phyloP scores from a whole-genome alignment of 169 alveolate species.

The Plasmodium falciparum region DNA sequence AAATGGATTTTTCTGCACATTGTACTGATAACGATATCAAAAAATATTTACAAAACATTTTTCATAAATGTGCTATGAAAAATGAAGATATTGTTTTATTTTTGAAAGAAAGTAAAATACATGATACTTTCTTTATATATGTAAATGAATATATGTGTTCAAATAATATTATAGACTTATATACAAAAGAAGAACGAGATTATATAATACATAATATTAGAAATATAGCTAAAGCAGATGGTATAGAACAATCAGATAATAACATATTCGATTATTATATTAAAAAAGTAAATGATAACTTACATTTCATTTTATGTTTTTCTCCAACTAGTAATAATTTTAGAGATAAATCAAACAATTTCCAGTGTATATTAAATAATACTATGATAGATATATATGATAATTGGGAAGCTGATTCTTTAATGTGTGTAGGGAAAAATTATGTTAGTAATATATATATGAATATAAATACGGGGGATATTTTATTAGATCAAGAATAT shows the following conservation, averaged over 20 bases:
- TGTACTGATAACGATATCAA: slow-evolving; percentile 63
- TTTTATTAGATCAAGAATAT: slow-evolving; percentile 11
- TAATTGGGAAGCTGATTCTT: slow-evolving; percentile 71
- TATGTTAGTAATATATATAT: slow-evolving; percentile 53
- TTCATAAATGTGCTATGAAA: slow-evolving; percentile 92
- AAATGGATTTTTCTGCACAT: slow-evolving; percentile 74
- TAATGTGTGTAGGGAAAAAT: slow-evolving; percentile 52
- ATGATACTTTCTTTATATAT: slow-evolving; percentile 82
- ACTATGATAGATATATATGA: slow-evolving; percentile 76
- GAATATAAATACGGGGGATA: slow-evolving; percentile 53
- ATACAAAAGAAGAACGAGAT: slow-evolving; percentile 80
- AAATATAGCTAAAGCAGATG: slow-evolving; percentile 93
- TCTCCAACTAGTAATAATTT: slow-evolving; percentile 95
- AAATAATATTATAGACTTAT: slow-evolving; percentile 81
- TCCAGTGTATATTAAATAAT: slow-evolving; percentile 81
- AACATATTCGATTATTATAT: slow-evolving; percentile 95
- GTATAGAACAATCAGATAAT: slow-evolving; percentile 92
- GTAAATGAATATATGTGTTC: slow-evolving; percentile 83
- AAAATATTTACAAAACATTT: slow-evolving; percentile 81
- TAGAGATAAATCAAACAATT: slow-evolving; percentile 81
- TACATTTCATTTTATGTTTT: slow-evolving; percentile 96
- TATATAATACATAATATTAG: slow-evolving; percentile 81
- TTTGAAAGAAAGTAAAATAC: slow-evolving; percentile 89
- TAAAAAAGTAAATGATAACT: slow-evolving; percentile 93
- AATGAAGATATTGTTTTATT: slow-evolving; percentile 93